Evolutionary conservation across 805 yeast species (phyloP).

Genomic region (Zygoascus bituminiphila): DNA sequence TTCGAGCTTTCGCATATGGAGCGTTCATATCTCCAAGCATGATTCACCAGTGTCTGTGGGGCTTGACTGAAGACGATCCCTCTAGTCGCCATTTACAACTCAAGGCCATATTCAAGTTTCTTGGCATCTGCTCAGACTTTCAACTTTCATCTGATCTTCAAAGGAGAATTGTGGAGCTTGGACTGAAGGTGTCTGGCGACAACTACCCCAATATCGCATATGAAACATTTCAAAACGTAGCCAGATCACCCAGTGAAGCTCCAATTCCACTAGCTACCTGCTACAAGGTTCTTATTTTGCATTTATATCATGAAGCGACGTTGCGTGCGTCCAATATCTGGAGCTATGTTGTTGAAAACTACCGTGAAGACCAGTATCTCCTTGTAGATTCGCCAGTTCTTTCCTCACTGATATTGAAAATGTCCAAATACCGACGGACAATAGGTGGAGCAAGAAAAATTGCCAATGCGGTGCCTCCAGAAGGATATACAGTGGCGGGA

Average conservation of each 20-base stretch:
- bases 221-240: conserved; percentile 2
- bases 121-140: conserved; percentile 3
- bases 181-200: conserved; percentile 4
- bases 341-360: conserved; percentile 4
- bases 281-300: conserved; percentile 9
- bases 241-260: background rate
- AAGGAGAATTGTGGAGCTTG: conserved; percentile 6
- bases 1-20: background rate
- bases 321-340: conserved; percentile 7
- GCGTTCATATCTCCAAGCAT: conserved; percentile 1
- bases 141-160: conserved; percentile 3
- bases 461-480: conserved; percentile 10
- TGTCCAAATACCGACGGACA: conserved; percentile 15
- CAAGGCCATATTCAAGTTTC: conserved; percentile 8
- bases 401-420: conserved; percentile 11
- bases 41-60: conserved; percentile 5
- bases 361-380: background rate
- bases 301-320: conserved; percentile 7
- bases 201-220: conserved; percentile 10
- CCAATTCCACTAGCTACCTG: background rate
- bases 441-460: conserved; percentile 9
- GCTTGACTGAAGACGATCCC: conserved; percentile 9
- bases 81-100: background rate
- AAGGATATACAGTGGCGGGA: conserved; percentile 12
- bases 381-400: conserved; percentile 6